Conservation (phyloP, 1,139 yeast genomes). For the Saccharomycopsis hybrid region DNA sequence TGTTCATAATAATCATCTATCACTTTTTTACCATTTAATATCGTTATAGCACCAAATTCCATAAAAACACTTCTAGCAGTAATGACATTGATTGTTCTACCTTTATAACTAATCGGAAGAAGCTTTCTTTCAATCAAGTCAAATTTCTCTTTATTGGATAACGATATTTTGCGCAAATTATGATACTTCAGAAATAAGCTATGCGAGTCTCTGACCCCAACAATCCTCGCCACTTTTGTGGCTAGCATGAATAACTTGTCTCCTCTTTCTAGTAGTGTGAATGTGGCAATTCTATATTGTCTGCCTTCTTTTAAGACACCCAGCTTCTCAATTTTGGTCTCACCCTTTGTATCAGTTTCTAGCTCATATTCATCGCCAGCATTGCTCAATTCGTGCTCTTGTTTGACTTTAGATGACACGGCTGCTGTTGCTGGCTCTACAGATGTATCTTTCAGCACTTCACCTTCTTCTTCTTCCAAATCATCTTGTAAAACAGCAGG, state of each 20-base stretch:
- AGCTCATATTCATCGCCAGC: constrained; percentile 75
- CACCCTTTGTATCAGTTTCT: constrained; percentile 80
- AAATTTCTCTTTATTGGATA: constrained; percentile 73
- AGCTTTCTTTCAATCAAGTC: constrained; percentile 76
- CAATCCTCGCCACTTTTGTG: constrained; percentile 92
- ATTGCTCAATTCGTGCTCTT: constrained; percentile 34
- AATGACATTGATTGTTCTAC: constrained; percentile 82
- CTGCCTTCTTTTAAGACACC: constrained; percentile 77
- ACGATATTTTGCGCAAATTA: constrained; percentile 59
- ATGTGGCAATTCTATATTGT: constrained; percentile 72
- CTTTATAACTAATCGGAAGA: constrained; percentile 86
- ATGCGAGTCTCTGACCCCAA: constrained; percentile 92
- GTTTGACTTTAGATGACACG: constrained; percentile 1
- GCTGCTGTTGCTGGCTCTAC: background rate
- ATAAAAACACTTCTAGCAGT: constrained; percentile 85
- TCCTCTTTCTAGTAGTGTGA: constrained; percentile 71
- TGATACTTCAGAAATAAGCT: constrained; percentile 72
- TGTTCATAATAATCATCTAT: constrained; percentile 88
- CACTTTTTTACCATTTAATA: constrained; percentile 74
- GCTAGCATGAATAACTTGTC: constrained; percentile 78
- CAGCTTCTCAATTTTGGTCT: constrained; percentile 56
- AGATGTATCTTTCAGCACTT: background rate
- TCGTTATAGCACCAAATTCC: constrained; percentile 86
- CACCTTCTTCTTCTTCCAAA: constrained; percentile 1
- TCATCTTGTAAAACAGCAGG: constrained; percentile 1